Conservation (phyloP, 2,329 filamentous ascomycete species). For the Whalleya microplaca region DNA sequence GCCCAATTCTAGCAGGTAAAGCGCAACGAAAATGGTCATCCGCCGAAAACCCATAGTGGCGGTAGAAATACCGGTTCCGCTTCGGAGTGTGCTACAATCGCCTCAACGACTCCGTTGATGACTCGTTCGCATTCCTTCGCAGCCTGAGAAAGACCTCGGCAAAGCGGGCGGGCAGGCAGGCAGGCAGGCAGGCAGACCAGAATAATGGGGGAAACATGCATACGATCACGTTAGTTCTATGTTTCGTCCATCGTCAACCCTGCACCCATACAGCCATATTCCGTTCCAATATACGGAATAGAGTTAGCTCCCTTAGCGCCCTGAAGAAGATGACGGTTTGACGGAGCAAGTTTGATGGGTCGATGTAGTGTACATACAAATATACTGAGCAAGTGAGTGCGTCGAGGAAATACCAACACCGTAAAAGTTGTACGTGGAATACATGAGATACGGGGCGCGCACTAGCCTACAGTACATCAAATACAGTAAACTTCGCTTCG, state of each 20-base stretch:
- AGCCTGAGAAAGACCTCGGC: not conserved
- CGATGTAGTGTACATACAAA: not conserved
- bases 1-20: conserved; percentile 12
- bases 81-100: not conserved
- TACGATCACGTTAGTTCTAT: not conserved
- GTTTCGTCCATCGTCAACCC: not conserved
- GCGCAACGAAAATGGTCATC: conserved; percentile 23
- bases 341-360: conserved; percentile 4
- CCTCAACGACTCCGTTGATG: not conserved
- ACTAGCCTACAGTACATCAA: not conserved
- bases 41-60: conserved; percentile 18
- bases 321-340: conserved; percentile 25
- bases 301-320: no score
- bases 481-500: conserved; percentile 5
- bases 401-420: no score
- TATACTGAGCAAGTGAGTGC: conserved; percentile 20
- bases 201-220: not conserved
- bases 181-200: no score
- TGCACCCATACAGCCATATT: not conserved
- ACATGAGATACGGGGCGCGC: not conserved
- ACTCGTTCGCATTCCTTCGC: not conserved
- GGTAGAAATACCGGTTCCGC: conserved; percentile 15
- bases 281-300: no score
- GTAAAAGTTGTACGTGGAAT: no score
- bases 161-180: not conserved